Conservation (phyloP, 1,139 yeast species). For the Sugiyamaella xylanicola region DNA sequence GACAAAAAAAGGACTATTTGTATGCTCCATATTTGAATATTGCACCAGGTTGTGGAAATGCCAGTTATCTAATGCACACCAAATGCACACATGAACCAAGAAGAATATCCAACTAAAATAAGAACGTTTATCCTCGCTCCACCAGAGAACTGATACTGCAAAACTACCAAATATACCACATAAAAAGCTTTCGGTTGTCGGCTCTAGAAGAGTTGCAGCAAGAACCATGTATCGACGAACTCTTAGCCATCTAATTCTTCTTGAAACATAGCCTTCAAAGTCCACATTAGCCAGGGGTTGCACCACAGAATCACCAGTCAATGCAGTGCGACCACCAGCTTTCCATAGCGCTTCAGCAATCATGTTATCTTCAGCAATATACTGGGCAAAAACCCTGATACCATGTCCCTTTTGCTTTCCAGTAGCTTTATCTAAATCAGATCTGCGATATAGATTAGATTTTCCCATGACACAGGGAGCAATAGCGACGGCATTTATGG, state of each 20-base stretch:
- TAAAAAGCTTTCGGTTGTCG: slow-evolving; percentile 77
- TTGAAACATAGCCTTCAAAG: slow-evolving; percentile 56
- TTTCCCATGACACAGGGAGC: slow-evolving; percentile 97
- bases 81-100: slow-evolving; percentile 56
- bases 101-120: slow-evolving; percentile 43
- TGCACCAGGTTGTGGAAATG: slow-evolving; percentile 56
- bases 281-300: slow-evolving; percentile 67
- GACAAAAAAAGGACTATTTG: slow-evolving; percentile 38
- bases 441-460: slow-evolving; percentile 72
- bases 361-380: slow-evolving; percentile 93
- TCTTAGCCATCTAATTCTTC: slow-evolving; percentile 83
- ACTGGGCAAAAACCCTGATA: slow-evolving; percentile 70
- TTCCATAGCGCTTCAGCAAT: slow-evolving; percentile 87
- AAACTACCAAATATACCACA: slow-evolving; percentile 66
- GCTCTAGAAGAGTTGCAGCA: slow-evolving; percentile 82
- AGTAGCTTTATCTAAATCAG: slow-evolving; percentile 63
- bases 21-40: slow-evolving; percentile 39
- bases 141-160: slow-evolving; percentile 52
- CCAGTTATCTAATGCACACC: slow-evolving; percentile 65
- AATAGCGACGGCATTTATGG: slow-evolving; percentile 70
- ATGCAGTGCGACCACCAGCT: slow-evolving; percentile 68
- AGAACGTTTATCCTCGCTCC: slow-evolving; percentile 6
- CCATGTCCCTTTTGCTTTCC: slow-evolving; percentile 45
- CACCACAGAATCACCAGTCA: slow-evolving; percentile 76
- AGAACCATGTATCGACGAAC: slow-evolving; percentile 90